Base-by-base conservation (phyloP, 2,329 filamentous ascomycete species). In the Apiospora rasikravindrae region DNA sequence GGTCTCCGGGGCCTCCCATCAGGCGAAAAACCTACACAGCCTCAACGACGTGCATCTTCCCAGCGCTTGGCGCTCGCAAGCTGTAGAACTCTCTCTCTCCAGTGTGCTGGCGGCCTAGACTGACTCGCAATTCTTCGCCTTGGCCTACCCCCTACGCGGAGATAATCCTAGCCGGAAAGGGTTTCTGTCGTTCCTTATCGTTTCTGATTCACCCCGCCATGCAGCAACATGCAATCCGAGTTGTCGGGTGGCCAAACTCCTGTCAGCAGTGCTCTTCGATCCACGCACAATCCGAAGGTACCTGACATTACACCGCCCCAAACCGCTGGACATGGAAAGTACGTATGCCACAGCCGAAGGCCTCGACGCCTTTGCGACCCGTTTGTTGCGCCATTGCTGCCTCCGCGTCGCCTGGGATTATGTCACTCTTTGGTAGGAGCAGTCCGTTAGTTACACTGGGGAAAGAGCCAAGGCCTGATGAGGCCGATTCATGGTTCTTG, bases 21-120 rank as follows among this genome's bases (percentile, higher is more conserved):
- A 49, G 37, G 37, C 26, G 7, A 67, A 37, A 33, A 33, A n/a
- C n/a, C 33, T 19, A 19, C 67, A 69, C 67, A 69, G 67, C 67
- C 67, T 47, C 67, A 69, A 69, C 47, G 4, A 22, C 47, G 10
- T 22, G 67, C 67, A 14, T 24, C 11, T 29, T 19, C 67, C 67
- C 67, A 45, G 22, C 2, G 40, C 67, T 69, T 69, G 67, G 67
- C 67, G n/a, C 3, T 37, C 29, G 53, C 33, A 61, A 61, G 19
- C 33, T 61, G 29, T 37, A 61, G 3, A 4, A 10, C 19, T 37
- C 29, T 11, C 33, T 10, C 29, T 22, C 22, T 10, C 33, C 10
- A 13, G 24, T 11, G 53, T 22, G 53, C 53, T n/a, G 53, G 16
- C 29, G 26, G 11, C 11, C 29, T 11, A 5, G 29, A 22, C 53